phyloP scores from a whole-genome alignment of 768 basidiomycete species.

The Mrakia blollopis region DNA sequence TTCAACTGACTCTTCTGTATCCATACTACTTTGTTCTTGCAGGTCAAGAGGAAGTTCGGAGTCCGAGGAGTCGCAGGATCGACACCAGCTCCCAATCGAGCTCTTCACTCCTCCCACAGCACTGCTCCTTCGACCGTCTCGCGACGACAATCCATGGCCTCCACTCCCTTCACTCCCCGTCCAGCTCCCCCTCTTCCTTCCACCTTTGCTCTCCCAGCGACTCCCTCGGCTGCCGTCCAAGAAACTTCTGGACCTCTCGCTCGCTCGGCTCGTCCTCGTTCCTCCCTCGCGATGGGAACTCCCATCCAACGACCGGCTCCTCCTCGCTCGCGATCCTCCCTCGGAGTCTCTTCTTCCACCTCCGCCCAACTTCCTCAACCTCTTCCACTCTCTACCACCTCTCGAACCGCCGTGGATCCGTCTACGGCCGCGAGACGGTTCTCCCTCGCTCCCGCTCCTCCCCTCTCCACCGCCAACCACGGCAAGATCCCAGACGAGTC shows the following conservation, averaged over 20 bases:
- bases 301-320: conserved; percentile 23
- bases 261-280: conserved; percentile 31
- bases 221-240: neutral
- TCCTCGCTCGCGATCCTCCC: conserved; percentile 11
- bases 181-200: neutral
- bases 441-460: conserved; percentile 9
- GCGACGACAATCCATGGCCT: neutral
- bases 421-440: neutral
- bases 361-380: neutral
- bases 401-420: conserved; percentile 2
- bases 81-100: conserved; percentile 21
- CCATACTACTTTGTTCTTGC: neutral
- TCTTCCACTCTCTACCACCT: neutral
- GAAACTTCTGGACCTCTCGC: conserved; percentile 10
- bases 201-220: neutral
- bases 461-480: neutral
- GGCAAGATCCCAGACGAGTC: conserved; percentile 5
- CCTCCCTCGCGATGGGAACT: conserved; percentile 35
- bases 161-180: neutral
- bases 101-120: neutral
- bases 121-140: neutral
- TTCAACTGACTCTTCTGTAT: neutral
- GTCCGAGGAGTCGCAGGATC: conserved; percentile 41
- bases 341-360: neutral
- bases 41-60: conserved; percentile 43